Evolutionary conservation across 371 early-diverging fungal species (phyloP).

Genomic region (Mucor racemosus): DNA sequence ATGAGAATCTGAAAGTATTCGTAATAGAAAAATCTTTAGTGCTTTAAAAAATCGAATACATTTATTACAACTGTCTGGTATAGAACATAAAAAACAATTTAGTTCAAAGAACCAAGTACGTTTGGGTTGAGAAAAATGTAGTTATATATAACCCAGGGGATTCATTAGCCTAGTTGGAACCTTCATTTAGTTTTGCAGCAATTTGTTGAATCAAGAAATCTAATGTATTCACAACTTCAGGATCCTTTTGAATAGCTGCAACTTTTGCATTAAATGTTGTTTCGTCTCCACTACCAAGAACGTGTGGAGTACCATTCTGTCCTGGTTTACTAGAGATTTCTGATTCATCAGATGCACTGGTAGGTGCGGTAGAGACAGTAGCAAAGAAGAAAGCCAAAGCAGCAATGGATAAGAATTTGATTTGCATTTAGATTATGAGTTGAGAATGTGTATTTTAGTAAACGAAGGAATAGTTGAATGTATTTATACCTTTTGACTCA

Average conservation of each 20-base stretch:
- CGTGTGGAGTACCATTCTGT: neutral
- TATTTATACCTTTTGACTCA: neutral
- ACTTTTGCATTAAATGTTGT: neutral
- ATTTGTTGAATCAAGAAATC: conserved; percentile 2
- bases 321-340: too few species aligned
- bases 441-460: neutral
- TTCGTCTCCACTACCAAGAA: neutral
- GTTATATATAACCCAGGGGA: neutral
- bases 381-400: neutral
- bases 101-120: too few species aligned
- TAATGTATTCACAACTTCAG: neutral
- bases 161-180: neutral
- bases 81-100: too few species aligned
- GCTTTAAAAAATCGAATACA: too few species aligned
- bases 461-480: too few species aligned
- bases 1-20: too few species aligned
- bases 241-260: neutral
- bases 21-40: too few species aligned
- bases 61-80: too few species aligned
- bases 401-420: neutral
- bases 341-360: too few species aligned
- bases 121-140: too few species aligned
- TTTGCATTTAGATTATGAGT: neutral
- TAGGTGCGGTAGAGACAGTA: conserved; percentile 12
- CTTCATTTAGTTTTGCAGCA: neutral